Evolutionary conservation across 2,329 filamentous ascomycete genomes (phyloP).

Genomic region (Exophiala oligosperma): DNA sequence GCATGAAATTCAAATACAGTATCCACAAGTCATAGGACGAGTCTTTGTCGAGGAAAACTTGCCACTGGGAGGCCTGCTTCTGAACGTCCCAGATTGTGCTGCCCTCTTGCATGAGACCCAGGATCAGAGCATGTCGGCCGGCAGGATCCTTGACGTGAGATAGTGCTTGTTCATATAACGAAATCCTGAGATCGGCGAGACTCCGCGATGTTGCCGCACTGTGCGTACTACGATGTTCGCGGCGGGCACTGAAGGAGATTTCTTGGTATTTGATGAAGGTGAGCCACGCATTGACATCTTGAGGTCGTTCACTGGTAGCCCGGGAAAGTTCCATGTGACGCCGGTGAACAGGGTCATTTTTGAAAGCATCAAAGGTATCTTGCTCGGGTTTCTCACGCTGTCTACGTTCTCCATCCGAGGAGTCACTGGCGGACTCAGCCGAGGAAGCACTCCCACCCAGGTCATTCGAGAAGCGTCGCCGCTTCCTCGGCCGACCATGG

Average conservation of each 20-base stretch:
- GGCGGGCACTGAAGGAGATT: conserved; percentile 44
- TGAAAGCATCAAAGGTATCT: conserved; percentile 54
- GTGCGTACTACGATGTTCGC: conserved; percentile 33
- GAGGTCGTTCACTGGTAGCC: conserved; percentile 64
- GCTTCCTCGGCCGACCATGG: conserved; percentile 17
- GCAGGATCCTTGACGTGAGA: conserved; percentile 49
- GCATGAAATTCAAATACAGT: conserved; percentile 68
- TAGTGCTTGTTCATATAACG: conserved; percentile 77
- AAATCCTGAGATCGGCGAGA: conserved; percentile 75
- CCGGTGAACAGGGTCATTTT: conserved; percentile 35
- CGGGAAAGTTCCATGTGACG: conserved; percentile 59
- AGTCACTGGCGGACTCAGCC: conserved; percentile 49
- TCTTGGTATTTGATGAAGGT: conserved; percentile 78
- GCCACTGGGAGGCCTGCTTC: conserved; percentile 65
- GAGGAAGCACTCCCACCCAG: conserved; percentile 33
- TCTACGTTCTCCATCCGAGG: conserved; percentile 44
- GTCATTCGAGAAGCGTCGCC: conserved; percentile 22
- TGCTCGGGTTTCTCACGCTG: conserved; percentile 45
- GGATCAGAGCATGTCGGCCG: conserved; percentile 61
- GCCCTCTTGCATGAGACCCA: conserved; percentile 73
- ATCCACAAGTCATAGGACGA: conserved; percentile 70
- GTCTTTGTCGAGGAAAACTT: conserved; percentile 57
- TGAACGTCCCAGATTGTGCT: conserved; percentile 69
- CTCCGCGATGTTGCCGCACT: conserved; percentile 47
- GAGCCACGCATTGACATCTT: conserved; percentile 72